phyloP scores from a whole-genome alignment of 2,329 filamentous ascomycete species.

The Pyrenochaeta sp. region DNA sequence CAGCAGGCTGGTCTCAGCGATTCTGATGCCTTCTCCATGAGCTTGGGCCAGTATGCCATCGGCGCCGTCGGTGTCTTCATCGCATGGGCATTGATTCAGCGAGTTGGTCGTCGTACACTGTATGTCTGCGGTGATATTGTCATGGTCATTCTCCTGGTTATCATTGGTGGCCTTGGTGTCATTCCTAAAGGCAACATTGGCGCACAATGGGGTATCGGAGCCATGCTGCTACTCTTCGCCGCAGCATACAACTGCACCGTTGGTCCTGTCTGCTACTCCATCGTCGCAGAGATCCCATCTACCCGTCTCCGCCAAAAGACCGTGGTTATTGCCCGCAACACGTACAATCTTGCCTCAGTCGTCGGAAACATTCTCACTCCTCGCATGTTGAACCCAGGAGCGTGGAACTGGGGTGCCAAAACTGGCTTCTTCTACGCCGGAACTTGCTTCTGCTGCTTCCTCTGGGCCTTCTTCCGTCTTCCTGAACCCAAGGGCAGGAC shows the following conservation, averaged over 20 bases:
- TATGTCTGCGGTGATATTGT: constrained; percentile 72
- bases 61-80: constrained; percentile 72
- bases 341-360: constrained; percentile 79
- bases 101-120: constrained; percentile 75
- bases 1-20: constrained; percentile 55
- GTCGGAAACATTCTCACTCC: constrained; percentile 64
- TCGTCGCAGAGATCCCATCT: constrained; percentile 84
- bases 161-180: constrained; percentile 82
- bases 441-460: constrained; percentile 77
- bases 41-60: constrained; percentile 64
- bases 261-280: constrained; percentile 87
- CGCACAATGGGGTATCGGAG: constrained; percentile 54
- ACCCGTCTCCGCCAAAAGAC: constrained; percentile 89
- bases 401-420: constrained; percentile 74
- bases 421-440: constrained; percentile 88
- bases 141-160: constrained; percentile 70
- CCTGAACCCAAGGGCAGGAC: constrained; percentile 81
- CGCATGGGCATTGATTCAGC: constrained; percentile 80
- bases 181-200: constrained; percentile 48
- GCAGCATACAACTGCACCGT: constrained; percentile 85
- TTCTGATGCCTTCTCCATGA: constrained; percentile 53
- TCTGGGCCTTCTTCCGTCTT: constrained; percentile 81
- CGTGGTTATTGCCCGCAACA: constrained; percentile 80
- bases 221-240: constrained; percentile 52
- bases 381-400: constrained; percentile 45